phyloP scores from a whole-genome alignment of 192 early-diverging fungal genomes.

The Coemansia sp. region DNA sequence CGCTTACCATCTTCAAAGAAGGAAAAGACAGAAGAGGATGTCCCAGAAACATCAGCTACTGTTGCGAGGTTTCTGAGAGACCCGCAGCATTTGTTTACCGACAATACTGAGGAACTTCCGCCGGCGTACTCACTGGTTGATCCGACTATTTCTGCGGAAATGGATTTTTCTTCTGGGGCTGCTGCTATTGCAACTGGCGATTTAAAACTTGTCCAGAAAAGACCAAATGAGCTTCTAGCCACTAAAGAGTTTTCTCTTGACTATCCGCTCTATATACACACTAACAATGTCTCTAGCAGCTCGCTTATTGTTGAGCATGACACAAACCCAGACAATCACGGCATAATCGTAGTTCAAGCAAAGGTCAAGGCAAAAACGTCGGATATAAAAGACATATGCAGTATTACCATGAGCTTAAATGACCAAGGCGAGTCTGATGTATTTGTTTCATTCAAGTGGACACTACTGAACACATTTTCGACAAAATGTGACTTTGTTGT shows the following conservation, averaged over 20 bases:
- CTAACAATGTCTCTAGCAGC: conserved; percentile 17
- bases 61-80: background rate
- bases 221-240: conserved; percentile 14
- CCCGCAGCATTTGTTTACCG: background rate
- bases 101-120: background rate
- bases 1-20: background rate
- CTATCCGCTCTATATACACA: conserved; percentile 22
- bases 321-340: conserved; percentile 7
- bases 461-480: conserved; percentile 12
- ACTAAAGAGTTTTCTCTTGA: conserved; percentile 17
- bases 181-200: background rate
- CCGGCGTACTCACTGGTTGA: background rate
- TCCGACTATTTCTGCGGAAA: background rate
- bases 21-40: background rate
- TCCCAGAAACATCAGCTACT: background rate
- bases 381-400: conserved; percentile 13
- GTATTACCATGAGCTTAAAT: conserved; percentile 13
- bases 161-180: background rate
- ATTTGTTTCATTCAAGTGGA: conserved; percentile 14
- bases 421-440: conserved; percentile 27
- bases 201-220: conserved; percentile 14
- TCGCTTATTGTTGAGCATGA: conserved; percentile 26
- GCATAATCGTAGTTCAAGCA: conserved; percentile 13
- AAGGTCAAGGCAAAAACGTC: conserved; percentile 6
- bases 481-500: conserved; percentile 19